Base-by-base conservation (phyloP, 345 rosid genomes). In the Aquilaria yunnanensis region DNA sequence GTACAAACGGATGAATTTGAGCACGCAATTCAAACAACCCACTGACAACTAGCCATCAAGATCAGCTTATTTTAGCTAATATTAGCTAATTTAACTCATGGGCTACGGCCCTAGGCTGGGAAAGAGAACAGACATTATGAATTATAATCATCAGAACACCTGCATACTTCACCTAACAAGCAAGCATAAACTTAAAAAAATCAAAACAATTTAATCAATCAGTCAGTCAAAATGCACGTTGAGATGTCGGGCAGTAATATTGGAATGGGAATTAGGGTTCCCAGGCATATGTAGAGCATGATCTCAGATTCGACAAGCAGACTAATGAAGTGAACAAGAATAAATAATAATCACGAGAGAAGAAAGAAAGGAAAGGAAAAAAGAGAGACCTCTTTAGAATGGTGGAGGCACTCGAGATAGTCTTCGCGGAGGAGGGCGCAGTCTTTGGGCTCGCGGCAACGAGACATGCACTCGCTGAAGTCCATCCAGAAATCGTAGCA, bases 331-430 rank as follows among this genome's bases (percentile, higher is more conserved):
- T 2, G n/a, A 62, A 59, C 41, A 9, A 47, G 7, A 11, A 55
- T 33, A 14, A 32, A 45, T 49, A 1, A 62, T 46, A 14, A 48
- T 9, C 14, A 49, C 31, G 37, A 64, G 30, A 8, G 59, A 46
- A 6, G 8, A 37, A 13, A 6, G 10, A 63, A 12, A 3, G 9
- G 10, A 67, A 50, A 48, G 9, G 52, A 1, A 3, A 60, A 43
- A 59, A 34, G 65, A 59, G 56, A 30, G 14, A 87, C 98, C 97
- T 90, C 99, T 83, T 94, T 94, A 80, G 96, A 74, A 76, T 94
- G 99, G 82, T 94, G 99, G 70, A 90, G 99, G 76, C 99, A 94
- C 80, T 94, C 97, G 61, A 94, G 84, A 75, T 90, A 94, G 73
- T 94, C 97, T 64, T 94, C 95, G 63, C 97, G 94, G 55, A 90